Percentiles rank a stretch among this genome's conserved stretches.
These are phyloP conservation scores for Kluyveromyces aestuarii DNA, from an alignment of 805 yeast genomes.

Conservation along the genomic window DNA sequence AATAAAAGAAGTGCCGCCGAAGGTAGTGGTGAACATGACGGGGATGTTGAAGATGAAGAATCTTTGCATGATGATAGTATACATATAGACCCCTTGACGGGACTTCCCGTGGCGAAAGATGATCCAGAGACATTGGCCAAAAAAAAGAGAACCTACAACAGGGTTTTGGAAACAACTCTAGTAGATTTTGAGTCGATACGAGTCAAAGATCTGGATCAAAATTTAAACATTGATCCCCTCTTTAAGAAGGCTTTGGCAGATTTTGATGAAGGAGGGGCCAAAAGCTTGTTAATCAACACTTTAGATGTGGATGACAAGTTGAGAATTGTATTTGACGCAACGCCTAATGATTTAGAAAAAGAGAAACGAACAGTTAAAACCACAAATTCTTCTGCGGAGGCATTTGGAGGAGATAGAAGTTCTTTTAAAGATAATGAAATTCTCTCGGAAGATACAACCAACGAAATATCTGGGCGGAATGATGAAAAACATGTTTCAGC, in stretches of 20 bases:
- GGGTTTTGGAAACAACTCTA: conserved; percentile 35
- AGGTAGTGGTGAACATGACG: conserved; percentile 19
- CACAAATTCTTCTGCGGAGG: background rate
- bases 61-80: conserved; percentile 14
- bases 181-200: conserved; percentile 42
- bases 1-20: conserved; percentile 16
- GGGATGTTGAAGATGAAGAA: conserved; percentile 14
- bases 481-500: background rate
- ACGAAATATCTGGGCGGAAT: background rate
- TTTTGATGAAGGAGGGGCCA: conserved; percentile 79
- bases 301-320: conserved; percentile 44
- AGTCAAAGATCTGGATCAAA: conserved; percentile 53
- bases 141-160: conserved; percentile 22
- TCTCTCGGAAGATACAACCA: background rate
- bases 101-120: conserved; percentile 24
- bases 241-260: conserved; percentile 69
- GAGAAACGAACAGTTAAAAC: conserved; percentile 4
- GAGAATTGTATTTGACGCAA: conserved; percentile 60
- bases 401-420: conserved; percentile 3
- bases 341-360: conserved; percentile 12
- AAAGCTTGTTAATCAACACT: conserved; percentile 55
- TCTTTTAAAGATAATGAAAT: conserved; percentile 3
- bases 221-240: conserved; percentile 60
- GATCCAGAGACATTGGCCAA: conserved; percentile 16
- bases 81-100: conserved; percentile 27